Base-by-base conservation (phyloP, 441 rosid species). In the Heliophila coronopifolia region DNA sequence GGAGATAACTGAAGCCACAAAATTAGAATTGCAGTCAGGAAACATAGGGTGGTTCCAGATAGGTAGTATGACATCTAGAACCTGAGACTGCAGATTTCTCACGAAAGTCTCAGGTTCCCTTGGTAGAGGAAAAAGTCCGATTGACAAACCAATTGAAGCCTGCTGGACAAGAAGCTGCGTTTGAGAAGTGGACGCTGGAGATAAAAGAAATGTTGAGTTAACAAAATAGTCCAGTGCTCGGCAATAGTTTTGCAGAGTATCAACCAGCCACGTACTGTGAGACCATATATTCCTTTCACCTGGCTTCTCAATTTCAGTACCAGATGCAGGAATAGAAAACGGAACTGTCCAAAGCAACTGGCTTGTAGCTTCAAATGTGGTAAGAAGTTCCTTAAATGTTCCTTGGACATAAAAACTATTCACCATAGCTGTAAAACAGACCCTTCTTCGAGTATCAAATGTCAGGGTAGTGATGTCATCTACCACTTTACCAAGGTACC, bases 321-420 rank as follows among this genome's bases (percentile, higher is more conserved):
- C 71, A 14, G 79, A 46, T 16, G 84, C 56, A 39, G 78, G 74
- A 34, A 79, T 37, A 34, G 85, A 71, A 58, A 61, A 67, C 1
- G 97, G 96, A 6, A 71, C 61, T 3, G 83, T 71, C 95, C 94
- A 92, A 35, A 88, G 70, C 72, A 88, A 63, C 69, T 86, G 94
- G 69, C 95, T 88, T 9, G 97, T 92, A 33, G 97, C 99, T 73
- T 81, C 97, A 73, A 92, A 92, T 31, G 99, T 92, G 38, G 87
- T 82, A 10, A 92, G 84, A 53, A 92, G 74, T 68, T 88, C 86
- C 79, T 69, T 88, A 39, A 92, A 86, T 34, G 94, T 80, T 61
- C 83, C 99, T 66, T 86, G 87, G 35, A 81, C 99, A 63, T 92
- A 88, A 50, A 92, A 86, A 56, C 83, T 83, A 70, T 92, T 88